Evolutionary conservation across 2,329 filamentous ascomycete species (phyloP), one percentile per base, ranked within the genome.

Genomic region (Colletotrichum noveboracense): DNA sequence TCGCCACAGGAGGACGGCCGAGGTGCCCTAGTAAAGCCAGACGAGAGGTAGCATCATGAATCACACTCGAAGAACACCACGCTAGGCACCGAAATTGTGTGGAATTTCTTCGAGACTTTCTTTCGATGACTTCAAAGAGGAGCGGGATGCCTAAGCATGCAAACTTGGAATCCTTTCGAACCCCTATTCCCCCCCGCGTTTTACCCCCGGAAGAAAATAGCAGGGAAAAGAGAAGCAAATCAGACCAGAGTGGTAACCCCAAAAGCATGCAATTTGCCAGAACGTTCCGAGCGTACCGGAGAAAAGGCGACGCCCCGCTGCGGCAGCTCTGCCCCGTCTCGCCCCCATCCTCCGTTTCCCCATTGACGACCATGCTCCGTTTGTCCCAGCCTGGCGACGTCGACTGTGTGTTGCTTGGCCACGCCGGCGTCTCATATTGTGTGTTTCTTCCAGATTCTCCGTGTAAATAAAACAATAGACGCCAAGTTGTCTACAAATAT

Each of bases 401-500:
- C 52, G 26, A 75, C 36, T 21, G 34, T 21, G 21, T 66, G 21
- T 66, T 55, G 68, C 38, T 71, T 71, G 36, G 61, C 36, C 30
- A 14, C 58, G 14, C 36, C 38, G 58, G 24, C 52, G 48, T n/a
- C n/a, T 13, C 13, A 43, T 6, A 32, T 28, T 43, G 55, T 43
- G 48, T 58, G 48, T 58, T 14, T 43, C 55, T 26, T 60, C 30
- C 65, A 56, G 32, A 43, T 74, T 32, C 68, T 55, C 71, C 52
- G 5, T 74, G 30, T 66, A 66, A 61, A 66, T 56, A 62, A 69
- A 58, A 74, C 26, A 52, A 66, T 38, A 61, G 56, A 75, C 68
- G 72, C 72, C 72, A 55, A 48, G 14, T 71, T 64, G 38, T 75
- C 68, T 75, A 75, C 58, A 55, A 21, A 43, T 66, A 34, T 52